Evolutionary conservation across 2,329 filamentous ascomycete species (phyloP).

Genomic region (Davidsoniella neocaledoniae): DNA sequence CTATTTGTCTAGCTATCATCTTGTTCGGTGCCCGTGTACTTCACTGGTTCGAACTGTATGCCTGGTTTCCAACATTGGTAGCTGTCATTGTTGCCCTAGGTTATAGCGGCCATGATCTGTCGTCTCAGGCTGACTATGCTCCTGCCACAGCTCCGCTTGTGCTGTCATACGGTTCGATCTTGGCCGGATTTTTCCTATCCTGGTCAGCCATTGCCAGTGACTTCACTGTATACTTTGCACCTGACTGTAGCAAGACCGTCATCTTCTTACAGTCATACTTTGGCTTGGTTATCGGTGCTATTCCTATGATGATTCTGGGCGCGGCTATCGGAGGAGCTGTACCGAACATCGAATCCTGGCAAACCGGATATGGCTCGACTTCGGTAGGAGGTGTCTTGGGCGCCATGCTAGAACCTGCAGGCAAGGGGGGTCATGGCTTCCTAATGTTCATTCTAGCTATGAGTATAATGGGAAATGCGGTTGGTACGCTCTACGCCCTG

Average conservation of each 20-base stretch:
- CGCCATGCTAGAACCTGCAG: conserved; percentile 15
- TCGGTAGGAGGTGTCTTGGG: conserved; percentile 16
- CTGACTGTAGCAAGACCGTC: conserved; percentile 1
- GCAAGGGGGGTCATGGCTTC: conserved; percentile 18
- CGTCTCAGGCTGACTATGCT: conserved; percentile 19
- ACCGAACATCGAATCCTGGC: conserved; percentile 14
- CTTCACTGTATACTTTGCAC: conserved; percentile 23
- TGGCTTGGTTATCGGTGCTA: conserved; percentile 9
- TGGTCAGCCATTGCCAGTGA: conserved; percentile 25
- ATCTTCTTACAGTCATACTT: conserved; percentile 7
- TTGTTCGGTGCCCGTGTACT: conserved; percentile 30
- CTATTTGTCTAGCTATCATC: conserved; percentile 28
- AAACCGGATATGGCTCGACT: conserved; percentile 13
- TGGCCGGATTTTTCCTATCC: conserved; percentile 27
- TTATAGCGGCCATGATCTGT: conserved; percentile 23
- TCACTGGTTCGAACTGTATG: conserved; percentile 29
- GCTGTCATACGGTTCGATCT: conserved; percentile 23
- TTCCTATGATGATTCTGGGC: conserved; percentile 21
- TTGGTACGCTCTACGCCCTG: conserved; percentile 24
- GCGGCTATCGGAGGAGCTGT: conserved; percentile 19
- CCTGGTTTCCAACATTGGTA: conserved; percentile 28
- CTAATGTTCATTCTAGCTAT: conserved; percentile 23
- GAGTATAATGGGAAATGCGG: conserved; percentile 23
- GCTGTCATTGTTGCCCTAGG: conserved; percentile 25
- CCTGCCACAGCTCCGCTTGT: conserved; percentile 13